Percentiles rank a stretch among this genome's conserved stretches.
phyloP scores from a whole-genome alignment of 2,329 filamentous ascomycete species.

The Apiospora koreana region DNA sequence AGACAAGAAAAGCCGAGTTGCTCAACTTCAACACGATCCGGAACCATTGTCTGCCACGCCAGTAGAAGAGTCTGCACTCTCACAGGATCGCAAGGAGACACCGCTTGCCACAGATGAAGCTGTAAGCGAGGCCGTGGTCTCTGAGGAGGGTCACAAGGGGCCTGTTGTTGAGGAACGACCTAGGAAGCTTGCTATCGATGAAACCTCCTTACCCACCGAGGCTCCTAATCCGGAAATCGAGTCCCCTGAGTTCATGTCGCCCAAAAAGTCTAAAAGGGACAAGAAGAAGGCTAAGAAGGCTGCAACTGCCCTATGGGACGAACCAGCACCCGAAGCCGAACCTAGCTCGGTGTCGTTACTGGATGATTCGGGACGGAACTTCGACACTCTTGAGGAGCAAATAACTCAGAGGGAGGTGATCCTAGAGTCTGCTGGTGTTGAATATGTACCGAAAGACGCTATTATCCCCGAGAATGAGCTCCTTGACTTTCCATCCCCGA shows the following conservation, averaged over 20 bases:
- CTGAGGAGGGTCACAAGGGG: neutral
- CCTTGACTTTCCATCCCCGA: neutral
- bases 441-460: neutral
- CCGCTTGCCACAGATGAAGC: neutral
- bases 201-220: neutral
- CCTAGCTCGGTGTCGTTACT: neutral
- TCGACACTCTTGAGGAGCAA: neutral
- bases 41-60: neutral
- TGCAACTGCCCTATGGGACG: neutral
- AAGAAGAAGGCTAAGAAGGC: conserved; percentile 8
- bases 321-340: neutral
- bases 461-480: neutral
- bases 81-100: neutral
- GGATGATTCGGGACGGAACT: neutral
- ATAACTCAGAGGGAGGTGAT: neutral
- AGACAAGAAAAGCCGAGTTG: conserved; percentile 17
- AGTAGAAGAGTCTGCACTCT: neutral
- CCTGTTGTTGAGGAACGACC: neutral
- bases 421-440: neutral
- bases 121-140: neutral
- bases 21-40: neutral
- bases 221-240: neutral
- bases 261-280: neutral
- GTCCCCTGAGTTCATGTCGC: neutral
- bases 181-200: neutral